Evolutionary conservation across 1,284 basidiomycete genomes (phyloP), one percentile per base, ranked within the genome.

Genomic region (Cryptococcus sp.): DNA sequence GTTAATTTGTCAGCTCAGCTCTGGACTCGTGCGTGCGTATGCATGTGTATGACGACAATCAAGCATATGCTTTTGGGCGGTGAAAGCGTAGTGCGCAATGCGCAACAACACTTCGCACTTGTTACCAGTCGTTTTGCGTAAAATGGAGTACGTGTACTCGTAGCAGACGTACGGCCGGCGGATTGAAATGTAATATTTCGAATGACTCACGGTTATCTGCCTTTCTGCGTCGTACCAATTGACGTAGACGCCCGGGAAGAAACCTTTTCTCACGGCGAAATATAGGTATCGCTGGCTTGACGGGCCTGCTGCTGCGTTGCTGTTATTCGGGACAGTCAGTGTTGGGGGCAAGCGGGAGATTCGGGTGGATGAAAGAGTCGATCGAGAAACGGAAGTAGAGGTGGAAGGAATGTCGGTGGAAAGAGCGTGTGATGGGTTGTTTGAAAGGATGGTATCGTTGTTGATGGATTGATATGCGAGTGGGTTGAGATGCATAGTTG

Each of bases 251-350:
- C 68, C 69, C 11, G 59, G 43, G 3, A 22, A 25, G 46, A 60
- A 58, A 13, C 69, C 71, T 48, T 44, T 50, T 54, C 68, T 59
- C 16, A 71, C 64, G n/a, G 62, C 71, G 47, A 68, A 59, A 51
- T 56, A 71, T 8, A 70, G 52, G 49, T 65, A 66, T 46, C 67
- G 50, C 48, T 63, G 62, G 7, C 51, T 62, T n/a, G 61, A 57
- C 20, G 60, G 57, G 13, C 59, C 67, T 10, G 63, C 61, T 34
- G 29, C 29, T 10, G 29, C 29, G 29, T 34, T 34, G 8, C 29
- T 34, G 29, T 34, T 34, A 26, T 46, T 34, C 20, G 57, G 55
- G 23, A 65, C 40, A 8, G 63, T 63, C 5, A 60, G 57, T 6
- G 49, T 39, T 23, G 67, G 63, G 6, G 65, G 65, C 26, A 69